Base-by-base conservation (phyloP, 768 basidiomycete genomes). In the Gautieria morchelliformis region DNA sequence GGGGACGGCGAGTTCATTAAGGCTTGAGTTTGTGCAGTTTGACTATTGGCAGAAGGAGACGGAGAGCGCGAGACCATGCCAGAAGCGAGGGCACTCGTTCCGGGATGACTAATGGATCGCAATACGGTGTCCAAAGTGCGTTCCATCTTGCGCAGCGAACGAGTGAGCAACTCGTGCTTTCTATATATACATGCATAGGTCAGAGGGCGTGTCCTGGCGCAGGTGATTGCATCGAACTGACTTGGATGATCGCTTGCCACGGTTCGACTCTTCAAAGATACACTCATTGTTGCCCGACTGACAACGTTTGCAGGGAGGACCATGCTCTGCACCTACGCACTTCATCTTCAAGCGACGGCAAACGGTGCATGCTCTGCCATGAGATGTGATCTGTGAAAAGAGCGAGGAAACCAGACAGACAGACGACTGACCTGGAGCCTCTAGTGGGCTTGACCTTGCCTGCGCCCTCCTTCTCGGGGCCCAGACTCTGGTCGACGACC, bases 201-300 rank as follows among this genome's bases (percentile, higher is more conserved):
- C 20, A 44, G 24, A 22, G 27, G 27, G 27, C 27, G 3, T 27
- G 27, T 27, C 27, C 27, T 27, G 27, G 27, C 5, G 27, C 27
- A 27, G 27, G 14, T n/a, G 1, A 57, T 30, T 22, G 54, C 45
- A 42, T 53, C 20, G 52, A 20, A 64, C 78, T 62, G 70, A 90
- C 89, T 89, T 91, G 55, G 86, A 80, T 20, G 87, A 82, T 11
- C 90, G 83, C 69, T 94, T 95, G 42, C 96, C 96, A 49, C 96
- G 81, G 68, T 97, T 94, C 1, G 89, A 92, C 68, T 97, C 95
- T 72, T 98, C 93, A 61, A 99, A 98, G 45, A 96, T 81, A 66
- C 96, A 99, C 63, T 95, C 91, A 65, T 94, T 88, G 62, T 81
- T 81, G 19, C 88, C 85, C 0, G 82, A 65, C 47, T 73, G 71